phyloP scores from a whole-genome alignment of 2,329 filamentous ascomycete species.

The Capronia epimyces region DNA sequence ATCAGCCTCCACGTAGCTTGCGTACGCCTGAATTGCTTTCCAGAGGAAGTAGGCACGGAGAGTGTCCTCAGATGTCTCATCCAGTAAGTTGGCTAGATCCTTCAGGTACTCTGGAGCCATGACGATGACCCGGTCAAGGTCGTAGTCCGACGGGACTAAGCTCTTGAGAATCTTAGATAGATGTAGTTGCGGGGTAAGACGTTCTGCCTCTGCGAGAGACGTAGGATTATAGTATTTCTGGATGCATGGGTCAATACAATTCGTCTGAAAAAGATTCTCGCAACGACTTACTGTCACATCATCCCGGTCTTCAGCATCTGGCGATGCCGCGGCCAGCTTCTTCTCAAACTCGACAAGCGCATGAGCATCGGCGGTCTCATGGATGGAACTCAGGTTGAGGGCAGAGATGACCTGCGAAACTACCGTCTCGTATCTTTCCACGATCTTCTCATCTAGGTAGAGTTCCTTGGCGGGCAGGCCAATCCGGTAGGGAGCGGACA shows the following conservation, averaged over 20 bases:
- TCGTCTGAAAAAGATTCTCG: neutral
- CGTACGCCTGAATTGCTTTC: slow-evolving; percentile 55
- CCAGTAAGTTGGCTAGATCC: slow-evolving; percentile 53
- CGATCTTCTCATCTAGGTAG: slow-evolving; percentile 51
- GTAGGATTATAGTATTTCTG: slow-evolving; percentile 60
- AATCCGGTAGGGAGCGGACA: slow-evolving; percentile 43
- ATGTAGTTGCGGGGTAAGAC: slow-evolving; percentile 53
- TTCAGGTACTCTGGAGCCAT: slow-evolving; percentile 57
- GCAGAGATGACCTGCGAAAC: slow-evolving; percentile 40
- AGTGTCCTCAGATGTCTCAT: slow-evolving; percentile 49
- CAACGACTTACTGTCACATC: slow-evolving; percentile 48
- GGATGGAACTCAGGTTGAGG: slow-evolving; percentile 34
- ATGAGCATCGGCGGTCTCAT: slow-evolving; percentile 30
- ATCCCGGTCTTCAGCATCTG: slow-evolving; percentile 53
- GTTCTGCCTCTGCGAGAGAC: slow-evolving; percentile 51
- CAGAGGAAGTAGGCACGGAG: slow-evolving; percentile 60
- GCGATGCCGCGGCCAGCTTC: slow-evolving; percentile 54
- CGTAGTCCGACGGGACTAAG: slow-evolving; percentile 49
- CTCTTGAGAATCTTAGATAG: slow-evolving; percentile 49
- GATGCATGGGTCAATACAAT: neutral
- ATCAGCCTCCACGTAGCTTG: slow-evolving; percentile 53
- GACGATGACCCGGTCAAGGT: slow-evolving; percentile 53
- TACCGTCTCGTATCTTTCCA: slow-evolving; percentile 48
- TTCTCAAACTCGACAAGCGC: slow-evolving; percentile 56
- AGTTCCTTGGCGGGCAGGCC: slow-evolving; percentile 60